A percentile compares a stretch with the other conserved stretches of the same genome.
phyloP scores from a whole-genome alignment of 2,329 filamentous ascomycete species.

The Corniculantispora saksenae region DNA sequence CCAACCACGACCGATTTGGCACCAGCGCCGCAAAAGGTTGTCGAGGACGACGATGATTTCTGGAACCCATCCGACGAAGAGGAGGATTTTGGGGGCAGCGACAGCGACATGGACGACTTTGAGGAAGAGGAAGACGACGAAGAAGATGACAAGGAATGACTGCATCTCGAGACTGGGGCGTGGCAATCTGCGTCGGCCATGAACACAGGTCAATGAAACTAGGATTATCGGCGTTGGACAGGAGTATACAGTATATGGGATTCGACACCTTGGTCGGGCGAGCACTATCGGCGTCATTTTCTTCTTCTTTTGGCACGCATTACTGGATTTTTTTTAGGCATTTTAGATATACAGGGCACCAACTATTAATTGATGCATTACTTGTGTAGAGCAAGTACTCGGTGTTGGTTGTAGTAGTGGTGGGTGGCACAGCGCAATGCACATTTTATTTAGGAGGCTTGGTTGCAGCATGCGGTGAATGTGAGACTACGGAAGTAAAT shows the following conservation, averaged over 20 bases:
- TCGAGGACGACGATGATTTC: constrained; percentile 76
- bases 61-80: constrained; percentile 78
- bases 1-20: constrained; percentile 69
- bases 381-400: background rate
- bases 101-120: constrained; percentile 64
- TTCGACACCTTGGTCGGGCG: background rate
- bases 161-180: constrained; percentile 22
- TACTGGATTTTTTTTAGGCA: constrained; percentile 9
- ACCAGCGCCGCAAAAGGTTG: constrained; percentile 58
- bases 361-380: background rate
- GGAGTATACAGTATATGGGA: constrained; percentile 5
- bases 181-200: background rate
- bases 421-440: background rate
- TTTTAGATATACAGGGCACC: constrained; percentile 16
- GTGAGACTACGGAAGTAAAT: background rate
- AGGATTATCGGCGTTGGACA: constrained; percentile 1
- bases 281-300: background rate
- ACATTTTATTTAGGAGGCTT: background rate
- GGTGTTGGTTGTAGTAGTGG: no score
- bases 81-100: constrained; percentile 76
- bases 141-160: constrained; percentile 50
- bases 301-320: constrained; percentile 3
- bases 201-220: background rate
- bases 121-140: constrained; percentile 60
- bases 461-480: background rate